phyloP scores from a whole-genome alignment of 1,284 basidiomycete genomes.

The Tausonia pullulans region DNA sequence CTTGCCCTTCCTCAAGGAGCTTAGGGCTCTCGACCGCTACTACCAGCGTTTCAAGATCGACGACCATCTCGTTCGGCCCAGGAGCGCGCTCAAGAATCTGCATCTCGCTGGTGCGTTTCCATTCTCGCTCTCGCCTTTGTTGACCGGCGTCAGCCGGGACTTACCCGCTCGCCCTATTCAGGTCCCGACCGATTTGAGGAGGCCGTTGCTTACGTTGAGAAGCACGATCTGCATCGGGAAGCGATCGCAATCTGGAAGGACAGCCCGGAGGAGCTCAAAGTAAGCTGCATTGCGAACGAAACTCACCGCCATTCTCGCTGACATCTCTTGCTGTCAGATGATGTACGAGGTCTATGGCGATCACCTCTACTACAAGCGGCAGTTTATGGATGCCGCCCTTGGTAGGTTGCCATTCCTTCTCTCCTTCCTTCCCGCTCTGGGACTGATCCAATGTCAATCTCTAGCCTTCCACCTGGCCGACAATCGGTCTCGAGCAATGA shows the following conservation, averaged over 20 bases:
- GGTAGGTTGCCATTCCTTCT: constrained; percentile 39
- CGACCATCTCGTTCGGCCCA: constrained; percentile 70
- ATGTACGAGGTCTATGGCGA: constrained; percentile 76
- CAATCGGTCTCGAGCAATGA: constrained; percentile 58
- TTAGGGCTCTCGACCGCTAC: constrained; percentile 64
- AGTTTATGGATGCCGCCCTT: constrained; percentile 71
- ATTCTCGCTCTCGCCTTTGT: not conserved
- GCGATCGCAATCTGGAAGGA: constrained; percentile 63
- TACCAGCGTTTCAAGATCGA: constrained; percentile 90
- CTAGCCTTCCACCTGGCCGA: constrained; percentile 62
- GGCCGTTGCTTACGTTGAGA: constrained; percentile 65
- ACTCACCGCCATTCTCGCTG: not conserved
- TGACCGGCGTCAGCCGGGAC: constrained; percentile 18
- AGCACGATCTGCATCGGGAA: constrained; percentile 61
- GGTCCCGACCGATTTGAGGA: constrained; percentile 61
- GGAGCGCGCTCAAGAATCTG: constrained; percentile 66
- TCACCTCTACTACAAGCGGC: constrained; percentile 71
- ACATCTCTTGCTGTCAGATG: constrained; percentile 29
- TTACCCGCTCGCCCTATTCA: constrained; percentile 23
- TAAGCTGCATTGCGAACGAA: constrained; percentile 28
- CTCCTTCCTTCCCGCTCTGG: not conserved
- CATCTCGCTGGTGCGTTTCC: constrained; percentile 50
- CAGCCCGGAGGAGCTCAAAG: constrained; percentile 49
- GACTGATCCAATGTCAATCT: not conserved
- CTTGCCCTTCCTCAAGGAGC: constrained; percentile 84